Base-by-base conservation (phyloP, 768 basidiomycete genomes). In the Xerocomus potaroensis region DNA sequence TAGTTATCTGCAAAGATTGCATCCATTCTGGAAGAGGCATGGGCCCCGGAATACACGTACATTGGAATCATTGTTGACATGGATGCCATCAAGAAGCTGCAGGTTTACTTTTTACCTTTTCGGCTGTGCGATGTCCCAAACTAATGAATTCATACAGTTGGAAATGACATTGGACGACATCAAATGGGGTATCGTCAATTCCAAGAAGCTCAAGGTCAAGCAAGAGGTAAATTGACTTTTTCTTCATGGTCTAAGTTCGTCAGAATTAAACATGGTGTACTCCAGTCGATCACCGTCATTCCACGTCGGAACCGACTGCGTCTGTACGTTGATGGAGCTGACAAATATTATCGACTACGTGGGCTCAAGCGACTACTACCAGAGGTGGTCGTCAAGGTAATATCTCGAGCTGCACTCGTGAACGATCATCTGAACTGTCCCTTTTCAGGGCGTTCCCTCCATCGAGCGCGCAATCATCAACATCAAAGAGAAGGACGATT, bases 391-490 rank as follows among this genome's bases (percentile, higher is more conserved):
- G 91, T 99, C 50, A 97, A 97, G 77, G 90, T 87, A 49, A 40
- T 8, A 19, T 61, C 52, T 29, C 16, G 14, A 27, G 42, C 21
- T 23, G 9, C 41, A 3, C 11, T 26, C 3, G 23, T 5, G 9
- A n/a, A n/a, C 19, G 41, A 23, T 41, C 11, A 1, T 35, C 38
- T 38, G 38, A 37, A 45, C 37, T 49, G 23, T 9, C 41, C 16
- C 38, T 27, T 26, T 5, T 26, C 56, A 93, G 88, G 96, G 96
- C 41, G 83, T 94, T 15, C 72, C 87, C 0, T 81, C 83, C 2
- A 87, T 97, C 49, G 81, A 90, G 48, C 84, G 96, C 53, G 96
- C 95, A 2, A 83, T 99, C 59, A 98, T 99, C 65, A 92, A 92
- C 58, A 91, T 93, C 69, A 92, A 93, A 65, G 91, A 94, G 43